Evolutionary conservation across 805 yeast genomes (phyloP), one percentile per base, ranked within the genome.

Genomic region (Candida chilensis): DNA sequence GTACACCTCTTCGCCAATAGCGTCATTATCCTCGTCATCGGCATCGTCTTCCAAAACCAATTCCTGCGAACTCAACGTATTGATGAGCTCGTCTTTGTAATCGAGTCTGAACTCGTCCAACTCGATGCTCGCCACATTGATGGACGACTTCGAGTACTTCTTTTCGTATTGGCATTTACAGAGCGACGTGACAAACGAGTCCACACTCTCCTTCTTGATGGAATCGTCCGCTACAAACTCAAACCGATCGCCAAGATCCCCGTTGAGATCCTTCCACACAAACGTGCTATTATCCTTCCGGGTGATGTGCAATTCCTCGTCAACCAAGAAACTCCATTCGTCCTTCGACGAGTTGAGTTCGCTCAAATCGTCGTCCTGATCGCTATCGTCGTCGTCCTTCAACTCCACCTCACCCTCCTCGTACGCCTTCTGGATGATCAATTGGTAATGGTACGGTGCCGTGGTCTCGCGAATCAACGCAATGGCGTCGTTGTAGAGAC

Each of bases 161-260:
- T 76, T 68, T 48, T 86, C 95, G 47, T 71, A 90, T 41, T 78
- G 73, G 44, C 95, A 84, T 34, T 70, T 69, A 44, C 73, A 67
- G 10, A 85, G 61, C 1, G 75, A 61, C 16, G 58, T 48, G 57
- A 79, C 69, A 49, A 90, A 90, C 26, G 64, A 62, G 19, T 78
- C 74, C 24, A 80, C 71, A 24, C 75, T 66, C 16, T 64, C 71
- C 11, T 58, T 43, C 6, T 73, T 60, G n/a, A 77, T 71, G 10
- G 68, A 66, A 28, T 67, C 68, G 37, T 76, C 84, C 29, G 85
- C 72, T 15, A 81, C 66, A 54, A 84, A 88, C 52, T 87, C 94
- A 52, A 80, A 86, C 38, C 64, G 57, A 45, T 88, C 96, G 16
- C 86, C 96, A 4, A 67, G 64, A 44, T 88, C 96, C n/a, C 95